A percentile compares a stretch with the other conserved stretches of the same genome.
These are phyloP conservation scores for Daldinia loculata DNA, from an alignment of 495 filamentous ascomycete genomes.

Conservation along the genomic window DNA sequence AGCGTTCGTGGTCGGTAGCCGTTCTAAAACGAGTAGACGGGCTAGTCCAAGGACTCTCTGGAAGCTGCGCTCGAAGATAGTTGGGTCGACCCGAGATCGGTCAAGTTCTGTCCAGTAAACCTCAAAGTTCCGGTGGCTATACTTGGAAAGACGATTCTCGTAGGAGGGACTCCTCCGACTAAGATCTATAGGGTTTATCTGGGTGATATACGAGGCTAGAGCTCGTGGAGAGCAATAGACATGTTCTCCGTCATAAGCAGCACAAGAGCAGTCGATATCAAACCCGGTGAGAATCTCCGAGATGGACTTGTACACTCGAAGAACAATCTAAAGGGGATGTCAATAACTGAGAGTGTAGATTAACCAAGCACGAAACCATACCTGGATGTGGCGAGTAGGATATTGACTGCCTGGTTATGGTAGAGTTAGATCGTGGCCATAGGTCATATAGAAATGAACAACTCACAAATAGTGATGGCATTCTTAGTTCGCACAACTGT, in stretches of 20 bases:
- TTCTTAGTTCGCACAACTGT: conserved; percentile 83
- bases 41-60: conserved; percentile 77
- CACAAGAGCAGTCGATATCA: conserved; percentile 83
- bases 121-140: conserved; percentile 83
- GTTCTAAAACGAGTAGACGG: conserved; percentile 79
- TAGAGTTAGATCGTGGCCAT: not conserved
- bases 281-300: conserved; percentile 86
- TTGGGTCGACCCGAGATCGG: conserved; percentile 76
- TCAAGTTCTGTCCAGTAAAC: conserved; percentile 79
- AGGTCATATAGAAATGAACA: not conserved
- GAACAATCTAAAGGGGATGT: conserved; percentile 68
- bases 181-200: conserved; percentile 81
- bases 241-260: conserved; percentile 78
- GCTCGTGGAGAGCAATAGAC: conserved; percentile 77
- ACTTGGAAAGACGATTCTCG: conserved; percentile 88
- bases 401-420: conserved; percentile 69
- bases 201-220: conserved; percentile 77
- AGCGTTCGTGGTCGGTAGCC: conserved; percentile 69
- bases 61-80: conserved; percentile 84
- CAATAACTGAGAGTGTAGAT: conserved; percentile 2
- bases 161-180: conserved; percentile 82
- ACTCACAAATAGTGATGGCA: conserved; percentile 75
- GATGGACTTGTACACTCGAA: conserved; percentile 81
- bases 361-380: conserved; percentile 22
- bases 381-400: conserved; percentile 77